These are phyloP conservation scores for Paraurostyla sp. DNA, from an alignment of 73 alveolate genomes.

Conservation along the genomic window DNA sequence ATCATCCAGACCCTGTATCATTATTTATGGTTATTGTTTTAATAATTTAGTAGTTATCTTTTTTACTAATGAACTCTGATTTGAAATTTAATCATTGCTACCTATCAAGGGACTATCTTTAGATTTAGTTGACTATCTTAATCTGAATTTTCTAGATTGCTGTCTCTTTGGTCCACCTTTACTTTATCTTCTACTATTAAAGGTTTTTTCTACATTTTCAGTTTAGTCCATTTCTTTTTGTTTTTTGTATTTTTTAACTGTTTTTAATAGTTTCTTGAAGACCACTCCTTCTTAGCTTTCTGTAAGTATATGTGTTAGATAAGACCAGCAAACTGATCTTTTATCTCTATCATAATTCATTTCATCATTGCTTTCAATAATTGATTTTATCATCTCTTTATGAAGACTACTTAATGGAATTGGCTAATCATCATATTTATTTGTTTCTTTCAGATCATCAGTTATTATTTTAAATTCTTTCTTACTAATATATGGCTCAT, in stretches of 20 bases:
- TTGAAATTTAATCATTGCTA: too few relatives aligned
- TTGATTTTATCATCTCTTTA: not conserved
- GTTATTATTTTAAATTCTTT: not conserved
- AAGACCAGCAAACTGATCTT: not conserved
- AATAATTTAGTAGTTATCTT: too few relatives aligned
- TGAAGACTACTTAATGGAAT: slow-evolving; percentile 17
- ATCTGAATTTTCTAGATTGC: too few relatives aligned
- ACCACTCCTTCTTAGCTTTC: slow-evolving; percentile 22
- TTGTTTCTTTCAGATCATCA: slow-evolving; percentile 2
- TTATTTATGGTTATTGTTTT: too few relatives aligned
- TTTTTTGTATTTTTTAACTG: slow-evolving; percentile 8
- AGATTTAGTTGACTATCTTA: too few relatives aligned
- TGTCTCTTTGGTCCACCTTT: too few relatives aligned
- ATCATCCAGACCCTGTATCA: too few relatives aligned
- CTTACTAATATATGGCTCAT: not conserved
- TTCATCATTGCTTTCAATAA: not conserved
- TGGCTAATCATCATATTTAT: not conserved
- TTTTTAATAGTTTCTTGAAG: slow-evolving; percentile 19
- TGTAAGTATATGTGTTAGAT: not conserved
- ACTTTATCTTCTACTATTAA: too few relatives aligned
- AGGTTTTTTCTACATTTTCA: too few relatives aligned
- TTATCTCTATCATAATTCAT: not conserved
- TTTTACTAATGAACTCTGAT: too few relatives aligned
- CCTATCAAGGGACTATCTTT: too few relatives aligned
- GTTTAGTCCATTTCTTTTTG: too few relatives aligned